Conservation (phyloP, 306 rosid species). For the Pachyrhizus erosus region DNA sequence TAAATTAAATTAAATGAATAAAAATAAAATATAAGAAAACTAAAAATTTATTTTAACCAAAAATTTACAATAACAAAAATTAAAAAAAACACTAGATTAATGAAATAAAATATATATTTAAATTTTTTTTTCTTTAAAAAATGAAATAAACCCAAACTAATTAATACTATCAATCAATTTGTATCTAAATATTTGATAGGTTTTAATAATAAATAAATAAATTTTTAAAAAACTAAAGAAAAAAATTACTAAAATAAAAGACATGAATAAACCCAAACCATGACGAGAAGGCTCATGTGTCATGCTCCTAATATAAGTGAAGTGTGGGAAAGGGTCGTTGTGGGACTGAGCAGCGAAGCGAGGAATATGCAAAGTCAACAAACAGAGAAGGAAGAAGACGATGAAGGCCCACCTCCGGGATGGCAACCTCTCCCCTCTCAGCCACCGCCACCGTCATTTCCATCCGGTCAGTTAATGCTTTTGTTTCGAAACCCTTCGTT, state of each 20-base stretch:
- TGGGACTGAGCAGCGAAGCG: neutral
- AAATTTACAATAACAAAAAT: too few species aligned
- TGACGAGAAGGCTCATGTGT: neutral
- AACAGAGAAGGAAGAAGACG: constrained; percentile 54
- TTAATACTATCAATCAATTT: too few species aligned
- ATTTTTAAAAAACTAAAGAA: too few species aligned
- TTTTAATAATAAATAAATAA: too few species aligned
- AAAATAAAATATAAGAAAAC: too few species aligned
- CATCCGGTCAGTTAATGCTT: constrained; percentile 49
- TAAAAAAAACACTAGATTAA: too few species aligned
- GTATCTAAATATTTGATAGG: neutral
- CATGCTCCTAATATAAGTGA: neutral
- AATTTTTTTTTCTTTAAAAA: too few species aligned
- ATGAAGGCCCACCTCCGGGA: constrained; percentile 83
- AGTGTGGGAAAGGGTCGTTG: neutral
- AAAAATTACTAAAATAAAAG: too few species aligned
- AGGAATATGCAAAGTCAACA: constrained; percentile 43
- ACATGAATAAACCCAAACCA: neutral
- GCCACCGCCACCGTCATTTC: constrained; percentile 35
- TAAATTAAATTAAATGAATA: too few species aligned
- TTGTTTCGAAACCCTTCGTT: neutral
- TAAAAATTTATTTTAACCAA: too few species aligned
- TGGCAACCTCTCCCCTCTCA: constrained; percentile 58
- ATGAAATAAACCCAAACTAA: too few species aligned
- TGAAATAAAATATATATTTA: too few species aligned